Evolutionary conservation across 225 moss, liverwort and hornwort species (phyloP).

Genomic region (Polytrichum formosum): DNA sequence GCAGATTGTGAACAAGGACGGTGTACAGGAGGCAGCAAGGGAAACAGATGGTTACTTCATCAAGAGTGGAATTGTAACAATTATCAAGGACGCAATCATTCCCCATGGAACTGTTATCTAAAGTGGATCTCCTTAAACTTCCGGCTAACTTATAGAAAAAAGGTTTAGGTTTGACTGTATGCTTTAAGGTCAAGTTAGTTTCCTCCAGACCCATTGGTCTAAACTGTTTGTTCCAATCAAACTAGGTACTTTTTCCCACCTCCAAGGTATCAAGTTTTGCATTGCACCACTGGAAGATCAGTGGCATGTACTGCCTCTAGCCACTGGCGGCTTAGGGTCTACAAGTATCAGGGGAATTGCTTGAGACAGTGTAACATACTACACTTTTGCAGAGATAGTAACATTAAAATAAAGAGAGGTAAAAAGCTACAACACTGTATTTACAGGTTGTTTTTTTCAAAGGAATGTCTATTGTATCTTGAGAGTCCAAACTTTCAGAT

Average conservation of each 20-base stretch:
- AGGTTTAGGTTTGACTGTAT: neutral
- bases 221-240: conserved; percentile 2
- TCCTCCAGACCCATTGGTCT: conserved; percentile 5
- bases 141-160: neutral
- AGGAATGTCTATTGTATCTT: too few species aligned
- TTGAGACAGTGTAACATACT: conserved; percentile 5
- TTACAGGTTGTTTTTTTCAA: too few species aligned
- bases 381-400: conserved; percentile 7
- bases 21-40: conserved; percentile 90
- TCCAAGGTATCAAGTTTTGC: conserved; percentile 12
- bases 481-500: too few species aligned
- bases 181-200: neutral
- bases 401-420: neutral
- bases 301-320: neutral
- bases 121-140: conserved; percentile 1
- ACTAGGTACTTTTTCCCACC: neutral
- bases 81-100: conserved; percentile 94
- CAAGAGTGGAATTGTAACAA: conserved; percentile 97
- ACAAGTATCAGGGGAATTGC: neutral
- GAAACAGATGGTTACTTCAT: conserved; percentile 97
- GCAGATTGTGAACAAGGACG: conserved; percentile 95
- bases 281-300: neutral
- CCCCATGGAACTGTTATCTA: conserved; percentile 85
- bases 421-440: neutral
- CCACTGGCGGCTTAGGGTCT: neutral